Evolutionary conservation across 177 flowering plant species (phyloP).

Genomic region (Telopea speciosissima): DNA sequence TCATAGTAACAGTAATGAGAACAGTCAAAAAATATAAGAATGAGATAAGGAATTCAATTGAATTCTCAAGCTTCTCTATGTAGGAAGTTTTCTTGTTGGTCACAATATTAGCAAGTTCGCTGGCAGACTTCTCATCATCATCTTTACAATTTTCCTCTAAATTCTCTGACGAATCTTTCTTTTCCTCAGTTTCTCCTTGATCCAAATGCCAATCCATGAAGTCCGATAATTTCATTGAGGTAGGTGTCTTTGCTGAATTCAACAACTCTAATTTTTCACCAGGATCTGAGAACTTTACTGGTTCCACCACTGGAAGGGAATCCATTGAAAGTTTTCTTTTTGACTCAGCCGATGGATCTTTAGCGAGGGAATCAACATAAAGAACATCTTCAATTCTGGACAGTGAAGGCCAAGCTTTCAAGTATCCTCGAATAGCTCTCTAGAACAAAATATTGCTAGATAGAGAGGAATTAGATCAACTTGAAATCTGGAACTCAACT

Average conservation of each 20-base stretch:
- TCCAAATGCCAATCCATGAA: constrained; percentile 66
- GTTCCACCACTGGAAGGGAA: constrained; percentile 7
- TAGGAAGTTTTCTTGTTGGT: constrained; percentile 57
- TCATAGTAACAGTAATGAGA: too few species aligned
- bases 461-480: too few species aligned
- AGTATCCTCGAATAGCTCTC: constrained; percentile 89
- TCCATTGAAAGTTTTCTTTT: constrained; percentile 9
- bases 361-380: constrained; percentile 45
- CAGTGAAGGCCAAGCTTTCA: constrained; percentile 72
- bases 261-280: constrained; percentile 28
- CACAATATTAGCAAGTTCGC: constrained; percentile 24
- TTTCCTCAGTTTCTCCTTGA: constrained; percentile 19
- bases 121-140: constrained; percentile 18
- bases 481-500: too few species aligned
- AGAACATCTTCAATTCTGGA: constrained; percentile 74
- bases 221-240: constrained; percentile 54
- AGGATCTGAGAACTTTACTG: constrained; percentile 13
- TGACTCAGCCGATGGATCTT: constrained; percentile 22
- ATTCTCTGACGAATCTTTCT: constrained; percentile 11
- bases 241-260: constrained; percentile 24
- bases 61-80: constrained; percentile 36
- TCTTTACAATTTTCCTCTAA: constrained; percentile 17
- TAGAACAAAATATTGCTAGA: too few species aligned
- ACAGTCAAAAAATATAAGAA: too few species aligned
- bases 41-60: too few species aligned